Evolutionary conservation across 2,329 filamentous ascomycete species (phyloP).

Genomic region (Aureobasidium subglaciale): DNA sequence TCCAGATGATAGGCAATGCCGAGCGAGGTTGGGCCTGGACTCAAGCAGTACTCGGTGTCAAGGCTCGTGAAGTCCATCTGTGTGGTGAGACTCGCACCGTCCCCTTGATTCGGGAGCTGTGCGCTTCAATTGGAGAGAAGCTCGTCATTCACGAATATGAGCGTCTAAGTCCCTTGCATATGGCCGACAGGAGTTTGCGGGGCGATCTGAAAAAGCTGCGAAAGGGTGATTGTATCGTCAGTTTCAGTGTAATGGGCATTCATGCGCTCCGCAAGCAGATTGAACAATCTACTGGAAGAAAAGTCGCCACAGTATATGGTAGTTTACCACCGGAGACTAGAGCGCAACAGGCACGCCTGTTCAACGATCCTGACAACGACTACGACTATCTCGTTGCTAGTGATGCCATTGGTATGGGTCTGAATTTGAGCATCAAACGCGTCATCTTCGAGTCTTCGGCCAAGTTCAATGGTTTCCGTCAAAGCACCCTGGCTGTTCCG

Average conservation of each 20-base stretch:
- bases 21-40: conserved; percentile 94
- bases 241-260: conserved; percentile 75
- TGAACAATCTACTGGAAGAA: conserved; percentile 65
- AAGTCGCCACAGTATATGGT: conserved; percentile 90
- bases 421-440: conserved; percentile 84
- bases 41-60: conserved; percentile 76
- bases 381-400: conserved; percentile 93
- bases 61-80: conserved; percentile 82
- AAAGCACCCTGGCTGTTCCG: conserved; percentile 57
- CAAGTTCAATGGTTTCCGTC: conserved; percentile 61
- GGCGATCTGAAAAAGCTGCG: conserved; percentile 60
- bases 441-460: conserved; percentile 74
- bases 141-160: conserved; percentile 76
- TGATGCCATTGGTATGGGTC: conserved; percentile 93
- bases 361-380: conserved; percentile 92
- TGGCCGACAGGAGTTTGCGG: conserved; percentile 56
- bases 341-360: conserved; percentile 81
- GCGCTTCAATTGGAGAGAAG: conserved; percentile 72
- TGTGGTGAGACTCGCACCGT: conserved; percentile 85
- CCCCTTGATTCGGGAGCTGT: conserved; percentile 68
- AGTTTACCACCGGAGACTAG: conserved; percentile 86
- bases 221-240: conserved; percentile 86
- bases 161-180: conserved; percentile 69
- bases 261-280: conserved; percentile 74
- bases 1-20: conserved; percentile 84